These are phyloP conservation scores for Flaveria linearis DNA, from an alignment of 129 eudicot genomes.

Conservation along the genomic window DNA sequence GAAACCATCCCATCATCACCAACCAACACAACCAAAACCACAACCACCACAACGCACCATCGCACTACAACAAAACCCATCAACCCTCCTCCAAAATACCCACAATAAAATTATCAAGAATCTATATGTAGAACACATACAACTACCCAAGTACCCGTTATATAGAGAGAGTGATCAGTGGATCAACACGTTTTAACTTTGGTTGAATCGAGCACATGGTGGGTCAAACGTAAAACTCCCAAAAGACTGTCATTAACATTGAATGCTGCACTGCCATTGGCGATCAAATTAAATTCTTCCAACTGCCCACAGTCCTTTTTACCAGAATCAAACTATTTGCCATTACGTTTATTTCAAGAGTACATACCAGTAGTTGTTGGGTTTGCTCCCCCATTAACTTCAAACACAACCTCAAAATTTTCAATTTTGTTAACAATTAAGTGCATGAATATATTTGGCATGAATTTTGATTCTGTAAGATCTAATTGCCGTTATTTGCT, in stretches of 20 bases:
- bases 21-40: slow-evolving; percentile 29
- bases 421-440: not conserved
- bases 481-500: too few species aligned
- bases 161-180: not conserved
- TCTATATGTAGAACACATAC: not conserved
- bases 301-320: slow-evolving; percentile 28
- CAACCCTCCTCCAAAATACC: slow-evolving; percentile 15
- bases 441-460: not conserved
- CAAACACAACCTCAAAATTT: not conserved
- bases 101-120: not conserved
- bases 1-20: slow-evolving; percentile 25
- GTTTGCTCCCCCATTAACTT: slow-evolving; percentile 9
- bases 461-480: too few species aligned
- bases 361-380: not conserved
- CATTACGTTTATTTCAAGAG: too few species aligned
- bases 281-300: slow-evolving; percentile 21
- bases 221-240: slow-evolving; percentile 32
- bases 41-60: slow-evolving; percentile 9
- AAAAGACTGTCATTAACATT: slow-evolving; percentile 9
- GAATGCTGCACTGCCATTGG: slow-evolving; percentile 25
- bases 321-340: slow-evolving; percentile 11
- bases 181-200: slow-evolving; percentile 7
- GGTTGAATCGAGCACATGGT: slow-evolving; percentile 36
- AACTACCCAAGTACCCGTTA: slow-evolving; percentile 12
- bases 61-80: slow-evolving; percentile 25